phyloP scores from a whole-genome alignment of 2,329 filamentous ascomycete genomes.

The Myrmaecium sp. region DNA sequence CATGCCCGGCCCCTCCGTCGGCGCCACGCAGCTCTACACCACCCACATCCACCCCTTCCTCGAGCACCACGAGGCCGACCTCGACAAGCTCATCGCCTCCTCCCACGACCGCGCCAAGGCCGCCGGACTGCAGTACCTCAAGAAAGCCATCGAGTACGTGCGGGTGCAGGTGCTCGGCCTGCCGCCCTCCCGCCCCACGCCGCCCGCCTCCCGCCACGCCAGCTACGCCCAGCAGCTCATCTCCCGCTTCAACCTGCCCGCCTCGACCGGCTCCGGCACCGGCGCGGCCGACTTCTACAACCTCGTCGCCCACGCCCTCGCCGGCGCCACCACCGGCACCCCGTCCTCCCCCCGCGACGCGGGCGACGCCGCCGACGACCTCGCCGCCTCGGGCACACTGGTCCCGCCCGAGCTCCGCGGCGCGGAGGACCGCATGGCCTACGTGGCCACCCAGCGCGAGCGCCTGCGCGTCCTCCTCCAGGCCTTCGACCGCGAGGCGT shows the following conservation, averaged over 20 bases:
- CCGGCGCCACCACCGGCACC: constrained; percentile 36
- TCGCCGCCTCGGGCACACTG: constrained; percentile 43
- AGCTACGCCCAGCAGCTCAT: constrained; percentile 67
- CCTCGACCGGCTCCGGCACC: constrained; percentile 31
- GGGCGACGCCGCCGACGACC: constrained; percentile 30
- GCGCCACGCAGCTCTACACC: constrained; percentile 72
- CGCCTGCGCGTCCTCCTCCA: constrained; percentile 56
- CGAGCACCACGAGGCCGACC: constrained; percentile 66
- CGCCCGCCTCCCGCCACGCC: constrained; percentile 24
- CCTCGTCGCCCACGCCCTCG: constrained; percentile 58
- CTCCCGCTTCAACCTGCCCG: constrained; percentile 70
- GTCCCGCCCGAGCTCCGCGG: constrained; percentile 52
- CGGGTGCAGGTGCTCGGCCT: constrained; percentile 67
- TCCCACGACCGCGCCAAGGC: constrained; percentile 63
- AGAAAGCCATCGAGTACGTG: constrained; percentile 34
- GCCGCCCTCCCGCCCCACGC: constrained; percentile 39
- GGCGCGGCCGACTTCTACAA: constrained; percentile 54
- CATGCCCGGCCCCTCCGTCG: constrained; percentile 93
- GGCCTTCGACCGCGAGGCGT: constrained; percentile 65
- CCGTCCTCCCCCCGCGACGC: constrained; percentile 19
- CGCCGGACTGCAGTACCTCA: constrained; percentile 47
- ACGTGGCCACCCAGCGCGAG: constrained; percentile 65
- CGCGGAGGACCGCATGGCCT: constrained; percentile 50
- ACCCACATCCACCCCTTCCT: constrained; percentile 78
- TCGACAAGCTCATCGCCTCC: constrained; percentile 76